A percentile compares a stretch with the other conserved stretches of the same genome.
These are phyloP conservation scores for Boletellus ananas DNA, from an alignment of 768 basidiomycete genomes.

Conservation along the genomic window DNA sequence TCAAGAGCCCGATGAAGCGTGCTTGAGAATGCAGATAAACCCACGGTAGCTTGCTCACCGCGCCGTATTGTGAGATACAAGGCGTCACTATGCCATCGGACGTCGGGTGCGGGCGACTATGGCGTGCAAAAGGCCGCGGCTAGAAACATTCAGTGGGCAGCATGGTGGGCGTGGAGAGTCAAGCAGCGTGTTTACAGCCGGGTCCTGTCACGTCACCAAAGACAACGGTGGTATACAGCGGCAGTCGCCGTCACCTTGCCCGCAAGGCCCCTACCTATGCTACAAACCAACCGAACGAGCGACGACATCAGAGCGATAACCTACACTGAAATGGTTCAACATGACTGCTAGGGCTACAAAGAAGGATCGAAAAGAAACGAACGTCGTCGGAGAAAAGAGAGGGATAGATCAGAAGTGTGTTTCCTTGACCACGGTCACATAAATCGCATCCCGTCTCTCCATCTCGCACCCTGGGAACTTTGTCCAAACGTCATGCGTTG, in stretches of 20 bases:
- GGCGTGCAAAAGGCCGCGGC: too few species aligned
- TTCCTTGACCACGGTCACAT: slow-evolving; percentile 45
- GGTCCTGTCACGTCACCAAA: slow-evolving; percentile 1
- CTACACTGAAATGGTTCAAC: not conserved
- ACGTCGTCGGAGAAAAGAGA: not conserved
- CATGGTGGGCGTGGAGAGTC: slow-evolving; percentile 10
- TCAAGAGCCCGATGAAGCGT: too few species aligned
- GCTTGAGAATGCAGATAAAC: too few species aligned
- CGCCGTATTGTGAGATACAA: slow-evolving; percentile 20
- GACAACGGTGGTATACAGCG: slow-evolving; percentile 3
- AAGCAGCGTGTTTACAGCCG: not conserved
- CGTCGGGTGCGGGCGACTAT: not conserved
- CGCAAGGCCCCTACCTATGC: slow-evolving; percentile 6
- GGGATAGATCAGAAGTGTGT: slow-evolving; percentile 7
- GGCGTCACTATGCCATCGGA: slow-evolving; percentile 9
- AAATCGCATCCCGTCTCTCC: slow-evolving; percentile 31
- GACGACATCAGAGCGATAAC: not conserved
- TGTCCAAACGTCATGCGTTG: not conserved
- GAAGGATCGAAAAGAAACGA: not conserved
- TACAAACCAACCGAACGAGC: slow-evolving; percentile 5
- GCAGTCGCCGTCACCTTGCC: slow-evolving; percentile 1
- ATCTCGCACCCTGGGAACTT: not conserved
- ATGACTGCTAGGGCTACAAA: slow-evolving; percentile 21
- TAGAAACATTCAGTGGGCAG: not conserved
- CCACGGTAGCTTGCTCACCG: not conserved